phyloP scores from a whole-genome alignment of 306 rosid species.

The Vigna trinervia region DNA sequence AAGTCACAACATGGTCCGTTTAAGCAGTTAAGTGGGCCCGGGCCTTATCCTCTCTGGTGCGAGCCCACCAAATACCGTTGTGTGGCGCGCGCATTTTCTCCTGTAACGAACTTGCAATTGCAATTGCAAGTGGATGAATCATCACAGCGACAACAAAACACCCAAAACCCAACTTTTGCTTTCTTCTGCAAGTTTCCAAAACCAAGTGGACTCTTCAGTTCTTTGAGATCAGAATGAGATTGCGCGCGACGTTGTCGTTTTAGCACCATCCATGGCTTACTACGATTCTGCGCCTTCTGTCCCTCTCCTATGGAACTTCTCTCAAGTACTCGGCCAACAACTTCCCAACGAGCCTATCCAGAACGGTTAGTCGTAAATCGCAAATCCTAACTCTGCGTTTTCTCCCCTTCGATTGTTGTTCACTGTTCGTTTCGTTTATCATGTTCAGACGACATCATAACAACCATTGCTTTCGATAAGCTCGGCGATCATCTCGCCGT shows the following conservation, averaged over 20 bases:
- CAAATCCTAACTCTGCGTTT: background rate
- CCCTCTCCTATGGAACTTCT: conserved; percentile 14
- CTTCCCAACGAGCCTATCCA: conserved; percentile 11
- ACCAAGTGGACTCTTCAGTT: background rate
- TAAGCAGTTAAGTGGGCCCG: background rate
- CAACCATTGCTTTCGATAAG: conserved; percentile 66
- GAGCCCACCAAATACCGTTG: conserved; percentile 6
- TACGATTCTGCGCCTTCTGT: background rate
- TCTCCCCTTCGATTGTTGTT: background rate
- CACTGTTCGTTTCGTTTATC: background rate
- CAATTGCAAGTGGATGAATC: conserved; percentile 10
- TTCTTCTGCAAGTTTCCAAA: background rate
- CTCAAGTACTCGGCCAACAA: conserved; percentile 5
- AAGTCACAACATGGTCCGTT: background rate
- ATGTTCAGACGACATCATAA: conserved; percentile 60
- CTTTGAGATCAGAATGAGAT: background rate
- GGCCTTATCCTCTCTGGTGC: background rate
- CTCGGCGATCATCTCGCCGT: conserved; percentile 72
- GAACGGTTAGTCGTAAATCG: background rate
- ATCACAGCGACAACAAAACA: background rate
- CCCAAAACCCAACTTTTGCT: background rate
- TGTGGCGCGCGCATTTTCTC: conserved; percentile 21
- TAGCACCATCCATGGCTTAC: background rate
- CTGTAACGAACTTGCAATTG: background rate
- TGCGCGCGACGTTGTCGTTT: background rate